These are phyloP conservation scores for Dendryphion nanum DNA, from an alignment of 2,329 filamentous ascomycete species.

Conservation along the genomic window DNA sequence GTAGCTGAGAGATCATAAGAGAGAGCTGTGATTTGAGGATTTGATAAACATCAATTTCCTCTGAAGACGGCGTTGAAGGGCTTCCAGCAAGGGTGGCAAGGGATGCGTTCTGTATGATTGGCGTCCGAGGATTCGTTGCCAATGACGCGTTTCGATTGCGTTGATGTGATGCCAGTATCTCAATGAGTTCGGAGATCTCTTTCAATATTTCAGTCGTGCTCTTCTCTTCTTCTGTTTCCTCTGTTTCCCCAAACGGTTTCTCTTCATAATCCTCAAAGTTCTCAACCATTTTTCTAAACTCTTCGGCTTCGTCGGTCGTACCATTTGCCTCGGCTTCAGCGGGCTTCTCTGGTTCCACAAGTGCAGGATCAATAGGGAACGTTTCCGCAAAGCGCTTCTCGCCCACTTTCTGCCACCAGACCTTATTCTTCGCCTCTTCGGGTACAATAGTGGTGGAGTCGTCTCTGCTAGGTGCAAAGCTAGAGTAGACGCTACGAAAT, in stretches of 20 bases:
- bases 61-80: conserved; percentile 62
- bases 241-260: conserved; percentile 15
- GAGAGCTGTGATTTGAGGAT: conserved; percentile 72
- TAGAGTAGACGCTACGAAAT: conserved; percentile 75
- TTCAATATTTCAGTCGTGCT: conserved; percentile 68
- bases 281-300: conserved; percentile 39
- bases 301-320: conserved; percentile 32
- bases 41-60: conserved; percentile 64
- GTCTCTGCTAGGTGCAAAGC: conserved; percentile 74
- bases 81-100: conserved; percentile 56
- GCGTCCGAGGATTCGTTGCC: conserved; percentile 63
- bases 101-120: conserved; percentile 65
- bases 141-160: conserved; percentile 72
- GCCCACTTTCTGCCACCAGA: conserved; percentile 77
- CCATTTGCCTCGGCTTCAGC: conserved; percentile 38
- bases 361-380: conserved; percentile 54
- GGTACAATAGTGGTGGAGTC: conserved; percentile 70
- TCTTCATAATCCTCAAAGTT: conserved; percentile 32
- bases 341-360: conserved; percentile 38
- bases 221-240: conserved; percentile 52
- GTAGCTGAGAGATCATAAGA: conserved; percentile 71
- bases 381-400: conserved; percentile 64
- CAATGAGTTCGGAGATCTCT: conserved; percentile 72
- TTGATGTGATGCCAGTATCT: conserved; percentile 75
- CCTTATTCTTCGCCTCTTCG: conserved; percentile 62